Evolutionary conservation across 805 yeast genomes (phyloP).

Genomic region (Kluyveromyces wickerhamii): DNA sequence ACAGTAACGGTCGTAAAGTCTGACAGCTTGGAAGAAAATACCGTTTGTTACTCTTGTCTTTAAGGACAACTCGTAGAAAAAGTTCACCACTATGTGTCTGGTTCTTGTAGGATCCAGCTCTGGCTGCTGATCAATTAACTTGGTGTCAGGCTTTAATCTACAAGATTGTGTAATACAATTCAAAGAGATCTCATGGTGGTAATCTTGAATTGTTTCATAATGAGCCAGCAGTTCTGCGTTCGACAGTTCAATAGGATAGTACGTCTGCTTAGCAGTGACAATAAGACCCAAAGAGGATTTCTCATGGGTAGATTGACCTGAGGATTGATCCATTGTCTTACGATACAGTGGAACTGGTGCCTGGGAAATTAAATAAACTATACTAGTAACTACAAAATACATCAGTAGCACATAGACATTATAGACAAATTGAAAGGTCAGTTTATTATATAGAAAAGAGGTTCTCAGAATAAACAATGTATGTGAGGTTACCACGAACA

Average conservation of each 20-base stretch:
- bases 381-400: no score
- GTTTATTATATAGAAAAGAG: conserved; percentile 2
- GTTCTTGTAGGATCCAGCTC: conserved; percentile 63
- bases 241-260: conserved; percentile 45
- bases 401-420: no score
- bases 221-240: conserved; percentile 43
- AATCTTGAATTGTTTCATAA: conserved; percentile 39
- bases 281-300: conserved; percentile 24
- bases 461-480: no score
- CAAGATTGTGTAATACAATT: conserved; percentile 32
- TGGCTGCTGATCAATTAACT: conserved; percentile 80
- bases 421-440: no score
- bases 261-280: conserved; percentile 37
- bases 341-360: no score
- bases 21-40: conserved; percentile 59
- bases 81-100: conserved; percentile 70
- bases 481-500: no score
- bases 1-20: conserved; percentile 84
- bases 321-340: not conserved
- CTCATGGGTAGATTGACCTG: conserved; percentile 10
- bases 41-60: conserved; percentile 59
- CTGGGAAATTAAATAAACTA: no score
- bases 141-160: conserved; percentile 43
- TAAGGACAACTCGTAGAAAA: conserved; percentile 62
- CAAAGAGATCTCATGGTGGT: conserved; percentile 42